Evolutionary conservation across 2,329 filamentous ascomycete genomes (phyloP), one percentile per base, ranked within the genome.

Genomic region (Verticillium nubilum): DNA sequence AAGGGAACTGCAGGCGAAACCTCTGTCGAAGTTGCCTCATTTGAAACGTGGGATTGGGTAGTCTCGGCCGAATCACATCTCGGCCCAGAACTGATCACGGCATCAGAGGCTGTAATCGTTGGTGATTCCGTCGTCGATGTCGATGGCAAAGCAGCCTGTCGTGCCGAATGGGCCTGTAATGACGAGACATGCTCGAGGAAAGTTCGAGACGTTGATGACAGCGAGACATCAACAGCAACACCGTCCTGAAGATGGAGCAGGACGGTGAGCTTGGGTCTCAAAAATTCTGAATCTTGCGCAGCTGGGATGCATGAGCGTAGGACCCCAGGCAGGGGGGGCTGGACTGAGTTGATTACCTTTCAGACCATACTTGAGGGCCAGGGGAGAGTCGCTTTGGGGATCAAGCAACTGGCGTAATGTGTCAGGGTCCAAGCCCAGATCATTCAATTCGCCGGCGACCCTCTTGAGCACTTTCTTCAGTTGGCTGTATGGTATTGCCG

Each of bases 391-490:
- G 67, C 79, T 74, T 61, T 80, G 74, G 29, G 79, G 74, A 59
- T 80, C 78, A 58, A 90, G 78, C 28, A 95, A 80, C 60, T 84
- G 82, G 54, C 85, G 81, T 59, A 96, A 76, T 1, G 88, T 92
- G 10, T 87, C 81, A 4, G 84, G 83, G 64, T 91, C 88, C 29
- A 96, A 83, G 7, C 91, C 91, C 15, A 94, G 76, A 33, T 82
- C 80, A 47, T 80, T 76, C 57, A 96, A 80, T 76, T 96, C 91
- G 57, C 78, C 76, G 64, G 88, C 85, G 56, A 96, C 87, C 69
- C 87, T 88, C 70, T 93, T 94, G 70, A 96, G 88, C 74, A 90
- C 91, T 77, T 96, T 96, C 75, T 96, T 96, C 59, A 96, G 83
- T 72, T 92, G 85, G 52, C 88, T 84, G 72, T 96, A 96, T 2